These are phyloP conservation scores for Pulveroboletus sp. DNA, from an alignment of 768 basidiomycete species.

Conservation along the genomic window DNA sequence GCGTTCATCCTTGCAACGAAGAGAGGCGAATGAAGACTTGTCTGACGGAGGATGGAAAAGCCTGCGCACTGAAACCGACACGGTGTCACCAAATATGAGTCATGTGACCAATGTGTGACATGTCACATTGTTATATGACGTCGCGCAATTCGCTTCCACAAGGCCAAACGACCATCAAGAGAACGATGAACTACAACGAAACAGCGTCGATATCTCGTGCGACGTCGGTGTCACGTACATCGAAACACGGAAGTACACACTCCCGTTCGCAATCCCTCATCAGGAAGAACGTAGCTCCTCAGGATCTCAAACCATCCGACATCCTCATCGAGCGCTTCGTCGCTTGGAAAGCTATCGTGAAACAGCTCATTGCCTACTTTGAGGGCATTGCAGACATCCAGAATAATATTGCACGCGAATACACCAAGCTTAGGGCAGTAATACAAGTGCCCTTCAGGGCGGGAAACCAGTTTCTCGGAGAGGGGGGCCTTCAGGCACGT, in stretches of 20 bases:
- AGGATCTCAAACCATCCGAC: conserved; percentile 89
- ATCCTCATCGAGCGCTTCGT: conserved; percentile 93
- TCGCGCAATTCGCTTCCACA: background rate
- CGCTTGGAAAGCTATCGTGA: conserved; percentile 95
- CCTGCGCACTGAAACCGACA: background rate
- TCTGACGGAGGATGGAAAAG: conserved; percentile 9
- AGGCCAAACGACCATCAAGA: background rate
- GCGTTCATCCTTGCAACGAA: conserved; percentile 54
- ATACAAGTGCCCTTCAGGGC: conserved; percentile 96
- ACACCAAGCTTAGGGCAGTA: conserved; percentile 89
- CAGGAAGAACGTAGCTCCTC: conserved; percentile 88
- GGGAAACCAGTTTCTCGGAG: conserved; percentile 97
- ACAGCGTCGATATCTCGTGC: conserved; percentile 57
- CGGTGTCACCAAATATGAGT: conserved; percentile 1
- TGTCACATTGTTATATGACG: conserved; percentile 25
- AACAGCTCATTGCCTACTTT: conserved; percentile 92
- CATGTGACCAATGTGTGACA: conserved; percentile 10
- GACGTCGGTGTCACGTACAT: conserved; percentile 64
- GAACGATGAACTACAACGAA: conserved; percentile 39
- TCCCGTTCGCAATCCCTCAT: conserved; percentile 84
- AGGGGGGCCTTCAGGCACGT: conserved; percentile 82
- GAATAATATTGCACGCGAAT: conserved; percentile 88
- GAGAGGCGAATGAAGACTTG: conserved; percentile 12
- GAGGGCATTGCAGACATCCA: conserved; percentile 70
- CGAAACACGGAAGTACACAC: conserved; percentile 61